Evolutionary conservation across 345 rosid genomes (phyloP).

Genomic region (Raphanus raphanistrum): DNA sequence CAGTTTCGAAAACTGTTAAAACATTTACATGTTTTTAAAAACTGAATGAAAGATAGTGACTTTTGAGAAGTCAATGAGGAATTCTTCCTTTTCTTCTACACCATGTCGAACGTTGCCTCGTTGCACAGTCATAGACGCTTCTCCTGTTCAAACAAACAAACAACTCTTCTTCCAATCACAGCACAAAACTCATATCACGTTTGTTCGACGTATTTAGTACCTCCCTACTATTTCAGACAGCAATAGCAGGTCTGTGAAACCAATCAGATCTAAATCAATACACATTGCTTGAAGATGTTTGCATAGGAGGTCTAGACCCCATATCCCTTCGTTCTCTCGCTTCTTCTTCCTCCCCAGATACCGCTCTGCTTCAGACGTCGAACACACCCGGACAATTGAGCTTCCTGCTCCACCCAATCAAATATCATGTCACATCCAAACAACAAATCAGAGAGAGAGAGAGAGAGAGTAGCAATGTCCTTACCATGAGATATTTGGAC

Average conservation of each 20-base stretch:
- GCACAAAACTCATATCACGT: not conserved
- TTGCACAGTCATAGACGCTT: conserved; percentile 58
- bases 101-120: conserved; percentile 36
- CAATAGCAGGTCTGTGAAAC: conserved; percentile 58
- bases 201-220: conserved; percentile 36
- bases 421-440: conserved; percentile 17
- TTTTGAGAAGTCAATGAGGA: conserved; percentile 39
- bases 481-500: too few relatives aligned
- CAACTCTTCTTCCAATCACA: conserved; percentile 13
- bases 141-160: conserved; percentile 55
- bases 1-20: not conserved
- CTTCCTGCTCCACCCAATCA: conserved; percentile 57
- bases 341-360: conserved; percentile 62
- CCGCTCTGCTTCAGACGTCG: conserved; percentile 76
- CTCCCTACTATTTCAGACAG: conserved; percentile 54
- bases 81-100: too few relatives aligned
- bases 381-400: conserved; percentile 80
- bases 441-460: not conserved
- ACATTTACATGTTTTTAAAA: conserved; percentile 50
- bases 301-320: conserved; percentile 46
- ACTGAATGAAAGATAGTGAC: too few relatives aligned
- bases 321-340: conserved; percentile 58
- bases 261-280: conserved; percentile 57
- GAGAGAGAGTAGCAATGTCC: not conserved
- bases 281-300: conserved; percentile 57